A percentile compares a stretch with the other conserved stretches of the same genome.
Evolutionary conservation across 352 stramenopile genomes (phyloP).

Genomic region (Pseudoperonospora humuli): DNA sequence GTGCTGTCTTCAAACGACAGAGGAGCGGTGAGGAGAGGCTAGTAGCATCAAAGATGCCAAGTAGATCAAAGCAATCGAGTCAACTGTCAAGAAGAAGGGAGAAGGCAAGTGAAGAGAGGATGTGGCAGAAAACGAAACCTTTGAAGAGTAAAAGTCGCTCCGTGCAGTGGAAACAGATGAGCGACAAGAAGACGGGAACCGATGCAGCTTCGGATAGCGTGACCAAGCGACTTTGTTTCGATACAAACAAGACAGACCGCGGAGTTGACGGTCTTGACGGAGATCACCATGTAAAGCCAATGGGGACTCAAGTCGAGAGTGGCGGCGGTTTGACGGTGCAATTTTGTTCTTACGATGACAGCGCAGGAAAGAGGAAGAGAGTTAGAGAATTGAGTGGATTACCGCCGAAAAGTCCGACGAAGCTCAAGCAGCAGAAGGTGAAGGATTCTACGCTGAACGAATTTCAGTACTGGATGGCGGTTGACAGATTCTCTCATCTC

Average conservation of each 20-base stretch:
- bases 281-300: neutral
- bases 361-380: neutral
- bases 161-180: neutral
- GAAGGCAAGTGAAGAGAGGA: neutral
- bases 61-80: neutral
- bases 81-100: constrained; percentile 1
- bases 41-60: neutral
- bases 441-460: constrained; percentile 7
- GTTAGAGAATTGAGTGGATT: constrained; percentile 5
- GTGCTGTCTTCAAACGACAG: constrained; percentile 2
- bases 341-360: neutral
- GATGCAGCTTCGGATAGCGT: neutral
- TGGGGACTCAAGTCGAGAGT: neutral
- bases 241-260: neutral
- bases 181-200: neutral
- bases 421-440: constrained; percentile 13
- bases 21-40: neutral
- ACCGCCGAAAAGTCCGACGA: constrained; percentile 3
- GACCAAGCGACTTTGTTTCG: neutral
- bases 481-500: constrained; percentile 18
- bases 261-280: neutral
- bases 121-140: neutral
- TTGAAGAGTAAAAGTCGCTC: neutral
- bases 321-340: constrained; percentile 2
- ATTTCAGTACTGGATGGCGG: constrained; percentile 14